Percentiles rank a stretch among this genome's conserved stretches.
Conservation (phyloP, 306 rosid species). For the Trifolium subterraneum region DNA sequence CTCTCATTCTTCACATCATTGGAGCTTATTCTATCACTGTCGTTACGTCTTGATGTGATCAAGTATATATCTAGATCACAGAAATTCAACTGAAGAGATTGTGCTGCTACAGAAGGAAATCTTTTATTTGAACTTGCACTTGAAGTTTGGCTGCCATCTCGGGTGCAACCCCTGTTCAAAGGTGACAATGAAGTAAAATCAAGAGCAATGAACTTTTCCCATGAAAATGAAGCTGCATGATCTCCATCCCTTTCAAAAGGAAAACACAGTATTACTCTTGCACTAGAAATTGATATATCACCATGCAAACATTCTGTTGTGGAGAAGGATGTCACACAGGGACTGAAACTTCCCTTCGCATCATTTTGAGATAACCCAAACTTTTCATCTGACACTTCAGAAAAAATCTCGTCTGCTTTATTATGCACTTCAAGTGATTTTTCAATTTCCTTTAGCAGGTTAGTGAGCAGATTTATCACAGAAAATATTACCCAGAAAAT, state of each 20-base stretch:
- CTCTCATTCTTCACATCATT: conserved; percentile 47
- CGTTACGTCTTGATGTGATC: conserved; percentile 52
- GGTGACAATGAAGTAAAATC: conserved; percentile 64
- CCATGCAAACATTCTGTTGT: conserved; percentile 60
- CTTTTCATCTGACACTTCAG: conserved; percentile 48
- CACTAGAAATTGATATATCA: conserved; percentile 67
- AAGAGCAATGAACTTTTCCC: conserved; percentile 79
- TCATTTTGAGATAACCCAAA: conserved; percentile 46
- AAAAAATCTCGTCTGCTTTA: conserved; percentile 42
- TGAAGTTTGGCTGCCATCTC: conserved; percentile 48
- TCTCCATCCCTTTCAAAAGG: conserved; percentile 59
- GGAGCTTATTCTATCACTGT: conserved; percentile 44
- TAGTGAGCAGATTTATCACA: conserved; percentile 51
- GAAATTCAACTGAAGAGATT: conserved; percentile 66
- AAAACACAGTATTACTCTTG: conserved; percentile 85
- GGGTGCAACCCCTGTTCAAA: conserved; percentile 42
- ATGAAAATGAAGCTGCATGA: conserved; percentile 51
- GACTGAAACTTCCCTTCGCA: conserved; percentile 49
- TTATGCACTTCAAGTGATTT: conserved; percentile 51
- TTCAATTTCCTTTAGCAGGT: conserved; percentile 58
- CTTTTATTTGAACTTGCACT: conserved; percentile 60
- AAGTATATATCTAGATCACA: conserved; percentile 66
- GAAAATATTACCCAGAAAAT: conserved; percentile 78
- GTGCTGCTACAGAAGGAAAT: conserved; percentile 52
- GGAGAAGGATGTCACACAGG: conserved; percentile 55